phyloP scores from a whole-genome alignment of 2,329 filamentous ascomycete genomes.

The Ceratocystis ficicola region DNA sequence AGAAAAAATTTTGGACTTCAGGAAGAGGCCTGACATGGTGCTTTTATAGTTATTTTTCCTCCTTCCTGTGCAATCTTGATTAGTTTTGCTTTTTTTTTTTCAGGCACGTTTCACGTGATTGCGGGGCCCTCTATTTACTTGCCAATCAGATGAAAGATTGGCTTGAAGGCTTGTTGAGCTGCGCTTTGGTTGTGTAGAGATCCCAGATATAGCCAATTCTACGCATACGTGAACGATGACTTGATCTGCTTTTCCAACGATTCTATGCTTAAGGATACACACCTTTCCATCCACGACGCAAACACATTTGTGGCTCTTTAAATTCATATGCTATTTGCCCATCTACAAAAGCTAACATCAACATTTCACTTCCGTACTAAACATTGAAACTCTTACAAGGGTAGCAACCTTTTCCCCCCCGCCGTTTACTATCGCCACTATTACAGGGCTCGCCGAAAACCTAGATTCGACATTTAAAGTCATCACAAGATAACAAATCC shows the following conservation, averaged over 20 bases:
- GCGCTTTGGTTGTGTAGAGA: slow-evolving; percentile 7
- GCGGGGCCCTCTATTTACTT: background rate
- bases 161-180: background rate
- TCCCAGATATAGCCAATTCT: background rate
- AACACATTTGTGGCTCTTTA: background rate
- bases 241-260: too few relatives aligned
- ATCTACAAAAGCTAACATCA: too few relatives aligned
- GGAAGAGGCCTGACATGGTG: background rate
- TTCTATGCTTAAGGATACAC: too few relatives aligned
- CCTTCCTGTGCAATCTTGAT: background rate
- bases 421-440: too few relatives aligned
- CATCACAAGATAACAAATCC: background rate
- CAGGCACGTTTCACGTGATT: slow-evolving; percentile 2
- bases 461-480: too few relatives aligned
- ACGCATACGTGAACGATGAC: too few relatives aligned
- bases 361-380: too few relatives aligned
- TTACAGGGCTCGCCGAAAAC: too few relatives aligned
- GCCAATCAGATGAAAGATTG: background rate
- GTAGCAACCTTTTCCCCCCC: too few relatives aligned
- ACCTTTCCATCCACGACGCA: background rate
- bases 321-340: too few relatives aligned
- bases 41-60: slow-evolving; percentile 19
- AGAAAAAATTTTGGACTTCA: slow-evolving; percentile 2
- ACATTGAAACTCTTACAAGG: too few relatives aligned
- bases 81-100: background rate